These are phyloP conservation scores for Mollisia scopiformis DNA, from an alignment of 2,329 filamentous ascomycete genomes.

Conservation along the genomic window DNA sequence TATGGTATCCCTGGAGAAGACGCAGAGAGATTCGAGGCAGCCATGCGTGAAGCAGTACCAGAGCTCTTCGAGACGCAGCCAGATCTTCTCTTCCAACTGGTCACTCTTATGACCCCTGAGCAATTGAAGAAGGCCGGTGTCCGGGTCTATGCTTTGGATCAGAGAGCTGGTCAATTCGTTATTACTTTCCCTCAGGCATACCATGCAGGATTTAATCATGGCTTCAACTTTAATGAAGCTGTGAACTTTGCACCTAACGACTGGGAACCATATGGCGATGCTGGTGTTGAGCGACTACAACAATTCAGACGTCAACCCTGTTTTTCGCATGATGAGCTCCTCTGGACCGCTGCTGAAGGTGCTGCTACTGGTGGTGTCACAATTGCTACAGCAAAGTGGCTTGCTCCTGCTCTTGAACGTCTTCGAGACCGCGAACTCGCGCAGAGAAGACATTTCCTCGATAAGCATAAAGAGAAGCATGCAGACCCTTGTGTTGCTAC, in stretches of 20 bases:
- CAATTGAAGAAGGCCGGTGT: slow-evolving; percentile 93
- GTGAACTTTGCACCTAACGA: slow-evolving; percentile 96
- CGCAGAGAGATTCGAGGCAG: slow-evolving; percentile 90
- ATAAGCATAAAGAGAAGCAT: slow-evolving; percentile 64
- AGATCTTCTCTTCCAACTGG: slow-evolving; percentile 92
- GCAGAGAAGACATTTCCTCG: slow-evolving; percentile 69
- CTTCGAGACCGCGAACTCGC: slow-evolving; percentile 74
- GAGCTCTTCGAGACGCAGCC: slow-evolving; percentile 97
- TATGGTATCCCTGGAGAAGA: slow-evolving; percentile 96
- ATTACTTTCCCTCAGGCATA: slow-evolving; percentile 97
- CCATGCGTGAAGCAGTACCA: slow-evolving; percentile 93
- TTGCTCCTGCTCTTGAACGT: slow-evolving; percentile 82
- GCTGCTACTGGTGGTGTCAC: slow-evolving; percentile 65
- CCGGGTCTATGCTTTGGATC: slow-evolving; percentile 91
- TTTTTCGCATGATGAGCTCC: slow-evolving; percentile 94
- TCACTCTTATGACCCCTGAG: slow-evolving; percentile 93
- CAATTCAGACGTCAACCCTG: slow-evolving; percentile 90
- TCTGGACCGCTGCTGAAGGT: slow-evolving; percentile 86
- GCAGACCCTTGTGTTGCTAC: slow-evolving; percentile 36
- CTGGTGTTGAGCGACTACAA: slow-evolving; percentile 83
- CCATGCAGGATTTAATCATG: slow-evolving; percentile 97
- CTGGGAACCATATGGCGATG: slow-evolving; percentile 91
- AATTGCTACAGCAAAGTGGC: slow-evolving; percentile 94
- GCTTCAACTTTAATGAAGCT: slow-evolving; percentile 98
- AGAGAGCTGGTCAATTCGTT: slow-evolving; percentile 93